These are phyloP conservation scores for Lactuca saligna DNA, from an alignment of 129 eudicot species.

Conservation along the genomic window DNA sequence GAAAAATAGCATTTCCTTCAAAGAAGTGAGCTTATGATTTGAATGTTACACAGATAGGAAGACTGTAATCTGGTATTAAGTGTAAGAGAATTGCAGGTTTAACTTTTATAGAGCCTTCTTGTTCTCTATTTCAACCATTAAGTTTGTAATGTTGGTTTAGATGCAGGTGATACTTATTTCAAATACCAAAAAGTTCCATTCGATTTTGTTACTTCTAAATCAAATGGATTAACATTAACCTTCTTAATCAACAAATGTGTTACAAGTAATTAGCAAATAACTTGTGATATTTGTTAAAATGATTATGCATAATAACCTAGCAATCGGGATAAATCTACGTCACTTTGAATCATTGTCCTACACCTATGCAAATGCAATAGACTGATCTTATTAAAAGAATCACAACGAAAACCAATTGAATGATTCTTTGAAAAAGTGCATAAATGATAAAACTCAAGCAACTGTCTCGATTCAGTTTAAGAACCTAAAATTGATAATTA, in stretches of 20 bases:
- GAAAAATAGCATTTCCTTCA: too few species aligned
- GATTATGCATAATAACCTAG: constrained; percentile 1
- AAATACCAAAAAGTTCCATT: not conserved
- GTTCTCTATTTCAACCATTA: too few species aligned
- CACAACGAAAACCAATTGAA: not conserved
- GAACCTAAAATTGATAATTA: not conserved
- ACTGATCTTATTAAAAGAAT: not conserved
- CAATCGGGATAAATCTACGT: constrained; percentile 4
- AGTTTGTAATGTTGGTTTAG: too few species aligned
- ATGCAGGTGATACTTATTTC: too few species aligned
- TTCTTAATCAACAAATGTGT: not conserved
- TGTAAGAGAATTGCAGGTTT: too few species aligned
- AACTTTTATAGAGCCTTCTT: too few species aligned
- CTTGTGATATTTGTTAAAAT: not conserved
- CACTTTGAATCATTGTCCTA: not conserved
- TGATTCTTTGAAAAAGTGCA: not conserved
- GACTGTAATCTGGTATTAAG: too few species aligned
- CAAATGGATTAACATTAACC: not conserved
- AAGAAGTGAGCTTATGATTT: too few species aligned
- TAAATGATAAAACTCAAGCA: not conserved
- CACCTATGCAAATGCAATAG: not conserved
- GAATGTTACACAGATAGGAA: too few species aligned
- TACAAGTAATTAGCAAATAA: not conserved
- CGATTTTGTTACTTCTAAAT: not conserved
- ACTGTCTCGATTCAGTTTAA: not conserved